These are phyloP conservation scores for Fraxinus baroniana DNA, from an alignment of 305 asterid genomes.

Conservation along the genomic window DNA sequence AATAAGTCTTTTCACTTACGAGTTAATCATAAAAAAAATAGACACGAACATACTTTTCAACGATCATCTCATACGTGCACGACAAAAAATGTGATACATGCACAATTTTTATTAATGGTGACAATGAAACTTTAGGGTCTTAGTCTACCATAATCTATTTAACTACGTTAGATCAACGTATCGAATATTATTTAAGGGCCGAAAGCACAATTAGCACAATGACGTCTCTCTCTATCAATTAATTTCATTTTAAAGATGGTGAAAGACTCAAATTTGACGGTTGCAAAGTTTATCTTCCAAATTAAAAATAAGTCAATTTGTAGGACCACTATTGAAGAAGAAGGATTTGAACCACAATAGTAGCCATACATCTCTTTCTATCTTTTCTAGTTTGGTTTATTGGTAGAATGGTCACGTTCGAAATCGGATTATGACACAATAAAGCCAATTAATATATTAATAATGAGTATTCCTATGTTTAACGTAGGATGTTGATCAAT, in stretches of 20 bases:
- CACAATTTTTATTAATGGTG: not conserved
- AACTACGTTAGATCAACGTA: not conserved
- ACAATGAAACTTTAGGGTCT: no score
- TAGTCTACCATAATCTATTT: not conserved
- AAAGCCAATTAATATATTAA: not conserved
- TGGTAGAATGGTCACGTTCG: conserved; percentile 27
- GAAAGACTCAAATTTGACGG: not conserved
- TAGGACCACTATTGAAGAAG: not conserved
- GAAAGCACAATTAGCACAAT: not conserved
- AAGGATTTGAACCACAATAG: conserved; percentile 6
- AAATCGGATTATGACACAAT: not conserved
- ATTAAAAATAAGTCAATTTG: not conserved
- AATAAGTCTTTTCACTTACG: not conserved
- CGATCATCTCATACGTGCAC: not conserved
- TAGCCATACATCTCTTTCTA: conserved; percentile 6
- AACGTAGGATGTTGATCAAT: not conserved
- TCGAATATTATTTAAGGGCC: not conserved
- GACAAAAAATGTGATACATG: not conserved
- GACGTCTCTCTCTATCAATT: not conserved
- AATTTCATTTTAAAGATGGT: not conserved
- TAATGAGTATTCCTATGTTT: not conserved
- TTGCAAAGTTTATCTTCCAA: not conserved
- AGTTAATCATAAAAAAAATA: no score
- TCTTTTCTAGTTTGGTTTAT: conserved; percentile 10
- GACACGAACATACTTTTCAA: no score